A percentile compares a stretch with the other conserved stretches of the same genome.
These are phyloP conservation scores for Aspergillus viridinutans DNA, from an alignment of 2,329 filamentous ascomycete genomes.

Conservation along the genomic window DNA sequence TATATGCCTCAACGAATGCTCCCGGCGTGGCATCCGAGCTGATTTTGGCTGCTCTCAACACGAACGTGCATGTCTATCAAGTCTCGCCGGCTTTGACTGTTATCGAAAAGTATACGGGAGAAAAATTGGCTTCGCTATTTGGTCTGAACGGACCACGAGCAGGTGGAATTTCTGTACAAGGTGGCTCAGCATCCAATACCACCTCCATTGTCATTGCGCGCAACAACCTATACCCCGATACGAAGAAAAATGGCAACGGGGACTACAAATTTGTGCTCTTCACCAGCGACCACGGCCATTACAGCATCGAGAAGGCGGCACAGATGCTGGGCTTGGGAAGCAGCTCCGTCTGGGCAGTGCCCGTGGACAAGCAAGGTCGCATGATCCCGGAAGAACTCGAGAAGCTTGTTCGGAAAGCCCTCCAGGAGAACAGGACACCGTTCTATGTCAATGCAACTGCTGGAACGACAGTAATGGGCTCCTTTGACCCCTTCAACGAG, in stretches of 20 bases:
- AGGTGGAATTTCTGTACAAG: constrained; percentile 72
- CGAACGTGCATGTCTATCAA: constrained; percentile 90
- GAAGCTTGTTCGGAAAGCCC: constrained; percentile 57
- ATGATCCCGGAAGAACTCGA: constrained; percentile 68
- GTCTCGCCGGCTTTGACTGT: constrained; percentile 85
- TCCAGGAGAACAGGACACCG: constrained; percentile 67
- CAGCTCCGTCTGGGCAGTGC: constrained; percentile 66
- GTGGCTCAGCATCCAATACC: constrained; percentile 79
- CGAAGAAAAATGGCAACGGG: constrained; percentile 68
- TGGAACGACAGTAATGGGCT: constrained; percentile 87
- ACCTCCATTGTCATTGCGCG: constrained; percentile 82
- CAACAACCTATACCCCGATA: constrained; percentile 76
- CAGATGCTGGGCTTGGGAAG: constrained; percentile 82
- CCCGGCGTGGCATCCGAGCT: constrained; percentile 82
- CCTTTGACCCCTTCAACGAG: constrained; percentile 73
- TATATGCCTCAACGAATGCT: constrained; percentile 86
- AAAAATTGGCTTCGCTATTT: constrained; percentile 69
- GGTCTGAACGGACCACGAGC: constrained; percentile 65
- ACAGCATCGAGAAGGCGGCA: constrained; percentile 92
- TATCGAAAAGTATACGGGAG: constrained; percentile 79
- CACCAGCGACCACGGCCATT: constrained; percentile 86
- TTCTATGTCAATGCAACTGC: constrained; percentile 96
- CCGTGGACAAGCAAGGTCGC: constrained; percentile 66
- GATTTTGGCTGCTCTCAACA: constrained; percentile 80
- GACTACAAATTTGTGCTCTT: constrained; percentile 69